Percentiles rank a stretch among this genome's conserved stretches.
phyloP scores from a whole-genome alignment of 208 protist genomes.

The Wallacemonas sp. region DNA sequence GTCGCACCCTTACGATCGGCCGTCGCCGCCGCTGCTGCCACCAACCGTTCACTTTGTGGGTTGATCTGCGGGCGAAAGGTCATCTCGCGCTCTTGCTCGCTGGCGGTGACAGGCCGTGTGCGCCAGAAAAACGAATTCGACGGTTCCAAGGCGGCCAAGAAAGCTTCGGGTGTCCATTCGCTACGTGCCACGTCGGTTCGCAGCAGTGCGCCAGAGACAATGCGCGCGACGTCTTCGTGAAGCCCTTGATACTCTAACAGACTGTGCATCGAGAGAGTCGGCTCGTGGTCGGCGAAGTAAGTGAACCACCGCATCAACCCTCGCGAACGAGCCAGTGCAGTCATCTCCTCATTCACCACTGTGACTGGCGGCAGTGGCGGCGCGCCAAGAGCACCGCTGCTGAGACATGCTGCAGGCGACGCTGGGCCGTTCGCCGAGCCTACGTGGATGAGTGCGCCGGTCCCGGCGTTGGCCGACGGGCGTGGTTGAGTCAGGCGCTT shows the following conservation, averaged over 20 bases:
- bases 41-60: constrained; percentile 15
- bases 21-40: constrained; percentile 7
- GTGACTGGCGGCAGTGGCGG: not conserved
- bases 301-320: not conserved
- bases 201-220: not conserved
- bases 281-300: not conserved
- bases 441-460: not conserved
- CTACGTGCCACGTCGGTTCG: not conserved
- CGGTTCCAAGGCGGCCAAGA: not conserved
- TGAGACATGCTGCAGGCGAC: too few species aligned
- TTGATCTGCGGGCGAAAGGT: constrained; percentile 45
- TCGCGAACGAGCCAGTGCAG: not conserved
- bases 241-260: not conserved
- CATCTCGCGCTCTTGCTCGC: constrained; percentile 16
- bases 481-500: constrained; percentile 28
- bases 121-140: not conserved
- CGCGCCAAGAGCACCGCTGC: not conserved
- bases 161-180: constrained; percentile 18
- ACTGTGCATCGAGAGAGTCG: not conserved
- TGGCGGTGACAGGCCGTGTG: constrained; percentile 9
- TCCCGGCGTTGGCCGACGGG: not conserved
- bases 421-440: too few species aligned
- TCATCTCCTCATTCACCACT: not conserved
- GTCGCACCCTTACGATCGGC: constrained; percentile 16
- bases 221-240: not conserved